Base-by-base conservation (phyloP, 257 asterid species). In the Gynochthodes officinalis region DNA sequence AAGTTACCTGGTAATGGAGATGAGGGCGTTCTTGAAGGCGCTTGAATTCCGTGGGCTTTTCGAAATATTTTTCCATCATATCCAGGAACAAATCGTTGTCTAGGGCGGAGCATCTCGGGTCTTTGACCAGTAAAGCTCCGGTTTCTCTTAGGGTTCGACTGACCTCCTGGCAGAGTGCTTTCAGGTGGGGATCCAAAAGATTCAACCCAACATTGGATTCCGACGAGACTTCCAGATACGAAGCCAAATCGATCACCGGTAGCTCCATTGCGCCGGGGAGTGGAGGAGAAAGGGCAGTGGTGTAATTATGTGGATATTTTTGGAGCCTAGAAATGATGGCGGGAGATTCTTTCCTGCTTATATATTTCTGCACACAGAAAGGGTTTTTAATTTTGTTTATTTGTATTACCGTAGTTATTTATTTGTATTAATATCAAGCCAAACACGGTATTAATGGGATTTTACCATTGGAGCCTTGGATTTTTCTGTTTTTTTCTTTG, bases 31-130 rank as follows among this genome's bases (percentile, higher is more conserved):
- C 91, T 74, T 94, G 99, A 4, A 76, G 88, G 81, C 86, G 90
- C 86, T 94, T 91, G 86, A 94, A 90, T 48, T 91, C 87, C 3
- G 77, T 82, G 2, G 99, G 93, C 88, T 86, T 84, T 72, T 91
- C 88, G 82, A 90, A 94, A 77, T 84, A 94, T 37, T 77, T 87
- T 80, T 94, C 98, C 98, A 94, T 94, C 99, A 94, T 91, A 68
- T 94, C 95, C 35, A 94, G 79, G 77, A 94, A 90, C 13, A 81
- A 77, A 75, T 94, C 99, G 76, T 91, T 94, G 80, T 91, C 99
- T 46, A 80, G 75, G 11, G 88, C 90, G 23, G 95, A 82, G 73
- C 98, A 94, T 62, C 99, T 87, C 5, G 99, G 99, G 74, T 94
- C 99, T 73, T 94, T 91, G 62, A 94, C 90, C 23, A 94, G 86